Evolutionary conservation across 2,329 filamentous ascomycete species (phyloP), one percentile per base, ranked within the genome.

Genomic region (Colletotrichum tamarilloi): DNA sequence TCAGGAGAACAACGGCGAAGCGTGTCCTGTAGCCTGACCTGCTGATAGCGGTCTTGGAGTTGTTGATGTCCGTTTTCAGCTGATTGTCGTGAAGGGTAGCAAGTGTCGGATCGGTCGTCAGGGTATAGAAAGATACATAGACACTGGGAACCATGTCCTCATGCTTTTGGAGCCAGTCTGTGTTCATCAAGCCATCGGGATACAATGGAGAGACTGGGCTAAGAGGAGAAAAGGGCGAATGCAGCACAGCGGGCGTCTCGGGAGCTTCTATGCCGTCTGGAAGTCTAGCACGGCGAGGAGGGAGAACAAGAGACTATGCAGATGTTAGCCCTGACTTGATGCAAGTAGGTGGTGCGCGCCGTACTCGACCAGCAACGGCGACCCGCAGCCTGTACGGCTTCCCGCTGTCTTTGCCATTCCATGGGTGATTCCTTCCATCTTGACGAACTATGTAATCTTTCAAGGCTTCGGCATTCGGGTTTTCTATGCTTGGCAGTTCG

Each of bases 211-310:
- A 98, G 8, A 89, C 89, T 4, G 95, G 95, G 52, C 94, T 97
- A 35, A 98, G 87, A 1, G 96, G 97, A 2, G 97, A 98, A 76
- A 98, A 91, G 1, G 95, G 94, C 14, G 97, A 98, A 82, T 98
- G 96, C 5, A 98, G 85, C n/a, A 91, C 85, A 72, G 87, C 84
- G 22, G 86, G 83, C 28, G 85, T 81, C 49, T 84, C 81, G 66
- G 87, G 83, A 4, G 83, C 78, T 63, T 89, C 87, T 77, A 87
- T 83, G 67, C 87, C 84, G 59, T 87, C 85, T 22, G 87, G 88
- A 59, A 89, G 83, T 73, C 83, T 85, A 46, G 89, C 89, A 77
- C 87, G 88, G 75, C 90, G 88, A 52, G 88, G 86, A 14, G 92
- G 90, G 72, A 88, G 88, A 79, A 86, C 79, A 75, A 89, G 85